Evolutionary conservation across 495 filamentous ascomycete genomes (phyloP).

Genomic region (Amniculicola lignicola): DNA sequence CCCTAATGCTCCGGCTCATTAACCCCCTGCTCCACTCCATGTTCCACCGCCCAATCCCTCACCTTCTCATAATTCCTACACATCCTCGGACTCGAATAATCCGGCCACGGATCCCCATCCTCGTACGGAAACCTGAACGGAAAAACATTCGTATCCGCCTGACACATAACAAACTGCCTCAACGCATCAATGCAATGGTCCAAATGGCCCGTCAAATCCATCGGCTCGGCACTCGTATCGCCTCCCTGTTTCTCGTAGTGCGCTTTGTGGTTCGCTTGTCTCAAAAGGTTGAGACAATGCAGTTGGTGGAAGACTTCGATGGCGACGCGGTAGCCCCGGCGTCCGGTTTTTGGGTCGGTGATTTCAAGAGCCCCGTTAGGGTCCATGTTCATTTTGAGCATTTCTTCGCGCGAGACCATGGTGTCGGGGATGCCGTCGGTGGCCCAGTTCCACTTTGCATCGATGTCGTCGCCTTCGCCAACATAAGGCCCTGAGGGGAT

Average conservation of each 20-base stretch:
- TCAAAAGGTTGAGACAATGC: slow-evolving; percentile 16
- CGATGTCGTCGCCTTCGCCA: slow-evolving; percentile 8
- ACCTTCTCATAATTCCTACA: slow-evolving; percentile 19
- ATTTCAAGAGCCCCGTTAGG: slow-evolving; percentile 18
- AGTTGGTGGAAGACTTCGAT: slow-evolving; percentile 25
- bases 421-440: slow-evolving; percentile 19
- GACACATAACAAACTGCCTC: slow-evolving; percentile 19
- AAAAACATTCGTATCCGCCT: slow-evolving; percentile 20
- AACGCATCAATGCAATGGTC: slow-evolving; percentile 21
- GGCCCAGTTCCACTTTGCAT: slow-evolving; percentile 15
- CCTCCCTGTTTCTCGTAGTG: slow-evolving; percentile 10
- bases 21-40: slow-evolving; percentile 15
- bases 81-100: slow-evolving; percentile 9
- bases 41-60: slow-evolving; percentile 10
- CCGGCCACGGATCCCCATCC: slow-evolving; percentile 17
- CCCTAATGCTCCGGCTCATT: slow-evolving; percentile 18
- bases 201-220: slow-evolving; percentile 10
- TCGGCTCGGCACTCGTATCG: slow-evolving; percentile 10
- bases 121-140: slow-evolving; percentile 17
- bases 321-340: slow-evolving; percentile 18
- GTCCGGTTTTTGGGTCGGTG: slow-evolving; percentile 12
- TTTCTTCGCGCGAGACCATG: slow-evolving; percentile 20
- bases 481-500: slow-evolving; percentile 11
- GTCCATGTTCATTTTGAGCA: slow-evolving; percentile 23
- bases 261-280: slow-evolving; percentile 15